Evolutionary conservation across 768 basidiomycete genomes (phyloP).

Genomic region (Lactarius vividus): DNA sequence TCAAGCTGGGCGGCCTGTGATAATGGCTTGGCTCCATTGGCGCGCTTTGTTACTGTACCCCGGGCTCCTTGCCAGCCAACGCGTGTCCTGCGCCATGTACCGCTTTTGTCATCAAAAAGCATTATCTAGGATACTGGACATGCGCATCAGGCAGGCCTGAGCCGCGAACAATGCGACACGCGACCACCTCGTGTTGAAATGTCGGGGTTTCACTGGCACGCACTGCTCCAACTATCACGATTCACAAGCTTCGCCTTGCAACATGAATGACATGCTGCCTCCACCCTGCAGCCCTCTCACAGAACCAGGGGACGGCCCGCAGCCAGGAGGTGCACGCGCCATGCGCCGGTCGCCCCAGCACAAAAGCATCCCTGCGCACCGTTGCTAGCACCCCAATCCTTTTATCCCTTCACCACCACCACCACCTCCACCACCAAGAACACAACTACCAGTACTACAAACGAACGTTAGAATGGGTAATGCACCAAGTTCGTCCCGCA

Average conservation of each 20-base stretch:
- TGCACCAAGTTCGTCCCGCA: slow-evolving; percentile 18
- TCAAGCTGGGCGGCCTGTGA: not conserved
- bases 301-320: slow-evolving; percentile 9
- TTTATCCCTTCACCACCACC: slow-evolving; percentile 3
- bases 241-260: slow-evolving; percentile 15
- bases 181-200: slow-evolving; percentile 20
- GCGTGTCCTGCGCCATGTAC: slow-evolving; percentile 1
- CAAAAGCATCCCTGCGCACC: slow-evolving; percentile 17
- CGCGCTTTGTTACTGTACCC: not conserved
- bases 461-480: slow-evolving; percentile 22
- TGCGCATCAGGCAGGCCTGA: slow-evolving; percentile 16
- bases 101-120: slow-evolving; percentile 7
- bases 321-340: slow-evolving; percentile 18
- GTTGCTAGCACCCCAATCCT: slow-evolving; percentile 1
- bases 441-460: slow-evolving; percentile 3
- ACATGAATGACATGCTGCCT: slow-evolving; percentile 25
- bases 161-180: slow-evolving; percentile 17
- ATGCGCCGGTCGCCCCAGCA: slow-evolving; percentile 14
- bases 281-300: slow-evolving; percentile 22
- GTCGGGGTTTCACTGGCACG: slow-evolving; percentile 1
- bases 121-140: slow-evolving; percentile 5
- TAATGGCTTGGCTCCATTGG: not conserved
- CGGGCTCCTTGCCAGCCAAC: slow-evolving; percentile 5
- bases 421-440: not conserved
- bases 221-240: slow-evolving; percentile 16